Evolutionary conservation across 306 rosid species (phyloP).

Genomic region (Corylus avellana): DNA sequence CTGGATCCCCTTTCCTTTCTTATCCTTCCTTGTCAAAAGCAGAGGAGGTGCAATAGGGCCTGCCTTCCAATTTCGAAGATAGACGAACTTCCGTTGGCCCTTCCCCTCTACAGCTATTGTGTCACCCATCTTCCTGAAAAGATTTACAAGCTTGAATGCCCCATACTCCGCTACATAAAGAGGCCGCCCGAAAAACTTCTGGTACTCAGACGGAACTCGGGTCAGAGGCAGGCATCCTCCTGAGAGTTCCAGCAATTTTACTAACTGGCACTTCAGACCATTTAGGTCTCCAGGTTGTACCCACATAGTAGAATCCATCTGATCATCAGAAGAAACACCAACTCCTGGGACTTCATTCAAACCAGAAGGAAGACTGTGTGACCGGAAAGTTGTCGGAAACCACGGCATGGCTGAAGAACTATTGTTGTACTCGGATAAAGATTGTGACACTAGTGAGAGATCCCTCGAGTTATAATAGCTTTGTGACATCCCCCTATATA

Average conservation of each 20-base stretch:
- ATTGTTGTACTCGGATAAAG: conserved; percentile 59
- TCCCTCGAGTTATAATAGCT: conserved; percentile 67
- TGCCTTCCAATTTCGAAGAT: conserved; percentile 65
- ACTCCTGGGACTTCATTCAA: conserved; percentile 62
- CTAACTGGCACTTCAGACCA: conserved; percentile 79
- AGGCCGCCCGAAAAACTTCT: conserved; percentile 67
- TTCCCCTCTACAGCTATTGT: conserved; percentile 67
- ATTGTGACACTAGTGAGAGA: conserved; percentile 61
- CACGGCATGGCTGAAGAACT: conserved; percentile 39
- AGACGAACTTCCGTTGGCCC: conserved; percentile 64
- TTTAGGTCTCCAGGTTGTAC: conserved; percentile 88
- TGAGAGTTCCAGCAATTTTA: conserved; percentile 67
- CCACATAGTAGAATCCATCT: conserved; percentile 61
- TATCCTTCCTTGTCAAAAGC: conserved; percentile 61
- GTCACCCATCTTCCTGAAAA: conserved; percentile 88
- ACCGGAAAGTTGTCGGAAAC: conserved; percentile 51
- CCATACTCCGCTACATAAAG: conserved; percentile 75
- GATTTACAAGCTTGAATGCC: conserved; percentile 64
- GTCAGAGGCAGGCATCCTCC: conserved; percentile 76
- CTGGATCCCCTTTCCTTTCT: conserved; percentile 66
- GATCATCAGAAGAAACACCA: conserved; percentile 42
- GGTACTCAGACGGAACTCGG: conserved; percentile 78
- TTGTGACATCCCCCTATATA: conserved; percentile 75
- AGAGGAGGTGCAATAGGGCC: conserved; percentile 78
- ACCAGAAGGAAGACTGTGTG: conserved; percentile 75